Percentiles rank a stretch among this genome's conserved stretches.
phyloP scores from a whole-genome alignment of 2,329 filamentous ascomycete genomes.

The Pseudonectria buxi region DNA sequence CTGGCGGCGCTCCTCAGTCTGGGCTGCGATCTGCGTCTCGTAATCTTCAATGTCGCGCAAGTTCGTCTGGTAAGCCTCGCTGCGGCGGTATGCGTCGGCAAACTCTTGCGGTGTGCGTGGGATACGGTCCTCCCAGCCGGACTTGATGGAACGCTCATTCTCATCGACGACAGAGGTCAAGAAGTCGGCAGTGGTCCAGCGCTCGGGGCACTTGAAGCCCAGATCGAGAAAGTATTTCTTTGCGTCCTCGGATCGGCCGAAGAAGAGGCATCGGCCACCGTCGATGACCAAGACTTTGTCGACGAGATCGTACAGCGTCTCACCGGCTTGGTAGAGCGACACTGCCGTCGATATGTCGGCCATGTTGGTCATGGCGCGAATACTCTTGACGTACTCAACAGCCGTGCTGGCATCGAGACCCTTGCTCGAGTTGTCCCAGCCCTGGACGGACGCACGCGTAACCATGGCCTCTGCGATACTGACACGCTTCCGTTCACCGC shows the following conservation, averaged over 20 bases:
- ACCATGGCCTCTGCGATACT: constrained; percentile 64
- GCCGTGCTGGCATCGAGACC: constrained; percentile 68
- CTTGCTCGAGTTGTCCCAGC: constrained; percentile 69
- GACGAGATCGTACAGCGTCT: constrained; percentile 59
- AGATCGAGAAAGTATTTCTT: constrained; percentile 64
- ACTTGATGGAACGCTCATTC: constrained; percentile 60
- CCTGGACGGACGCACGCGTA: constrained; percentile 54
- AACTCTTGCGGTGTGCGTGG: constrained; percentile 66
- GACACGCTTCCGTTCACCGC: constrained; percentile 66
- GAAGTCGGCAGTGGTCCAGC: constrained; percentile 69
- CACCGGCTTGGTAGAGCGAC: constrained; percentile 65
- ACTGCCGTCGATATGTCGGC: constrained; percentile 65
- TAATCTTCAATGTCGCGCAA: constrained; percentile 56
- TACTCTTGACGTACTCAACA: constrained; percentile 60
- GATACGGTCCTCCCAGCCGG: constrained; percentile 57
- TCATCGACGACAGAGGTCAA: constrained; percentile 72
- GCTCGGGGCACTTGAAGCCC: constrained; percentile 64
- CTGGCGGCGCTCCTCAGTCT: constrained; percentile 36
- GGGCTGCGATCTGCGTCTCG: constrained; percentile 52
- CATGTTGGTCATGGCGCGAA: constrained; percentile 61
- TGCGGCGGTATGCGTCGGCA: constrained; percentile 56
- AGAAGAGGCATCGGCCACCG: constrained; percentile 65
- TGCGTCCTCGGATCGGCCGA: constrained; percentile 55
- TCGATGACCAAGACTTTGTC: constrained; percentile 75
- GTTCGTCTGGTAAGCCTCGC: constrained; percentile 53